Base-by-base conservation (phyloP, 306 rosid species). In the Ceratonia siliqua region DNA sequence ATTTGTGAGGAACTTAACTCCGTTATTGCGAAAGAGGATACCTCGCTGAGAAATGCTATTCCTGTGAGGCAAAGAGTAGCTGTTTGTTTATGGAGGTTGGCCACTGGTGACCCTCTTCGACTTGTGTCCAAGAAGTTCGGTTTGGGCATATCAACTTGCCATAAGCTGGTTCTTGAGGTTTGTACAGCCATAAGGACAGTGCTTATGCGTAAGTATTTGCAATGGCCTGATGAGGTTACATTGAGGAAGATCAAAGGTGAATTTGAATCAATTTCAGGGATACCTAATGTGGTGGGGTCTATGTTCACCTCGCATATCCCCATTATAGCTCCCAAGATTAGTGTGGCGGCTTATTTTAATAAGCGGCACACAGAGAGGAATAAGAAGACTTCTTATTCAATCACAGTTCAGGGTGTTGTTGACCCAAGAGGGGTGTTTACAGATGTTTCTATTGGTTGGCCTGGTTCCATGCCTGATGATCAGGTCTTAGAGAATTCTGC, bases 401-500 rank as follows among this genome's bases (percentile, higher is more conserved):
- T 95, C 0, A 92, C 98, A 0, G 97, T 95, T 75, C 99, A 95
- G 50, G 99, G 98, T 8, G 98, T 90, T 2, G 97, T 87, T 3
- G 95, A 95, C 24, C 87, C 93, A 0, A 87, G 76, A 43, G 99
- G 99, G 5, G 86, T 87, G 0, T 95, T 92, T 12, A 85, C 92
- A 0, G 99, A 95, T 52, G 93, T 92, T 2, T 95, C 98, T 24
- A 90, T 92, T 18, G 99, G 99, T 0, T 95, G 99, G 99, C 98
- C 98, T 2, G 99, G 99, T 1, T 95, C 98, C 4, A 87, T 95
- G 97, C 87, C 96, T 10, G 98, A 95, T 77, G 98, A 90, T 43
- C 93, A 92, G 48, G 99, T 95, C 9, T 67, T 95, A 14, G 96
- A 92, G 67, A 89, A 86, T 27, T 86, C 92, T 0, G 96, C 97